These are phyloP conservation scores for Medicago ruthenica DNA, from an alignment of 306 rosid genomes.

Conservation along the genomic window DNA sequence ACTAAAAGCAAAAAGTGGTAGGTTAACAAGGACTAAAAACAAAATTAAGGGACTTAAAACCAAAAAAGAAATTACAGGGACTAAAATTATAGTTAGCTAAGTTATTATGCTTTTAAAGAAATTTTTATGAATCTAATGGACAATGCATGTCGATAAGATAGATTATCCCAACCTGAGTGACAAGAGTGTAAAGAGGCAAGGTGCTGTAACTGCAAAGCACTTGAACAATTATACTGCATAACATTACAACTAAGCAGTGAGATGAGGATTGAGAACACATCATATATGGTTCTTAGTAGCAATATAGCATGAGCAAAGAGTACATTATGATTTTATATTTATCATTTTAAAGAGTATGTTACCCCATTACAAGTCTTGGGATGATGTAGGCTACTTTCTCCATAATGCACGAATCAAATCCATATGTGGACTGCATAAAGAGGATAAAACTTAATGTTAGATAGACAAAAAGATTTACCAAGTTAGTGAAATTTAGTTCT, in stretches of 20 bases:
- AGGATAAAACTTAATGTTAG: not conserved
- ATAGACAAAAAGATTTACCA: not conserved
- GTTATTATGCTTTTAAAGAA: slow-evolving; percentile 1
- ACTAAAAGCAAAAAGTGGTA: too few species aligned
- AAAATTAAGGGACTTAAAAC: too few species aligned
- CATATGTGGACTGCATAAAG: slow-evolving; percentile 73
- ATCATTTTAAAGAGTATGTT: slow-evolving; percentile 34
- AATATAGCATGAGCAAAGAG: slow-evolving; percentile 20
- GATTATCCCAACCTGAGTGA: slow-evolving; percentile 69
- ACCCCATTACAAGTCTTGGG: slow-evolving; percentile 89
- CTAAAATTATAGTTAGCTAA: too few species aligned
- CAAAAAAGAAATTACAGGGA: too few species aligned
- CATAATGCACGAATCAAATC: slow-evolving; percentile 86
- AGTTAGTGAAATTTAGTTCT: slow-evolving; percentile 3
- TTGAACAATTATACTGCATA: slow-evolving; percentile 78
- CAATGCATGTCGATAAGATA: slow-evolving; percentile 2
- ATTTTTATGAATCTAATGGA: slow-evolving; percentile 1
- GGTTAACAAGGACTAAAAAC: too few species aligned
- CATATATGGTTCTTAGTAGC: slow-evolving; percentile 9
- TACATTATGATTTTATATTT: slow-evolving; percentile 19
- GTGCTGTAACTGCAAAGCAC: slow-evolving; percentile 95
- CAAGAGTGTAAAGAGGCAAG: slow-evolving; percentile 76
- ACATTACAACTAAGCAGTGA: slow-evolving; percentile 33
- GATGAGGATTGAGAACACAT: slow-evolving; percentile 33
- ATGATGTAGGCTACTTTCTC: slow-evolving; percentile 68